phyloP scores from a whole-genome alignment of 192 early-diverging fungal species.

The Rhizophagus sp. region DNA sequence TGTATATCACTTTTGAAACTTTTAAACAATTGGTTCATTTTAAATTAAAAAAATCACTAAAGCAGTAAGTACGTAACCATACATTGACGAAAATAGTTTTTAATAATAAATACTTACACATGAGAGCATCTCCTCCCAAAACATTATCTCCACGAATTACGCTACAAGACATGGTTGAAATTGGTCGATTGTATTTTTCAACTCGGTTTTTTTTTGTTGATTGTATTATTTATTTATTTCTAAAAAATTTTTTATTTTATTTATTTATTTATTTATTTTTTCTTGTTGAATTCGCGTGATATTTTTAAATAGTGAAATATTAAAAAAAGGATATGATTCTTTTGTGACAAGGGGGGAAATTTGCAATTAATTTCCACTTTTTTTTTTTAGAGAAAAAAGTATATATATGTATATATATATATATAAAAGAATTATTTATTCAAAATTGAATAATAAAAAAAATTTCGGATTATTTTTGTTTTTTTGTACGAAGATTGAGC shows the following conservation, averaged over 20 bases:
- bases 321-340: too few species aligned
- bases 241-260: background rate
- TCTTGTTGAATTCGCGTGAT: background rate
- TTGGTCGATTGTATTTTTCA: background rate
- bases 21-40: background rate
- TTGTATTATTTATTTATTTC: too few species aligned
- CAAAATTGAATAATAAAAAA: too few species aligned
- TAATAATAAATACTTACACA: slow-evolving; percentile 18
- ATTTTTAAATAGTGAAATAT: too few species aligned
- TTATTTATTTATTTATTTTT: background rate
- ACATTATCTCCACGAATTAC: background rate
- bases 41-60: background rate
- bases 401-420: too few species aligned
- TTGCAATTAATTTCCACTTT: too few species aligned
- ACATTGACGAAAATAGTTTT: background rate
- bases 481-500: background rate
- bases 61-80: background rate
- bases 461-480: background rate
- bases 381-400: too few species aligned
- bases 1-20: background rate
- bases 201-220: background rate
- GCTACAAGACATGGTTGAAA: background rate
- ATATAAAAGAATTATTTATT: too few species aligned
- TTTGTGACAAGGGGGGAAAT: too few species aligned
- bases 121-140: slow-evolving; percentile 18